phyloP scores from a whole-genome alignment of 257 asterid species.

The Hygrophila difformis region DNA sequence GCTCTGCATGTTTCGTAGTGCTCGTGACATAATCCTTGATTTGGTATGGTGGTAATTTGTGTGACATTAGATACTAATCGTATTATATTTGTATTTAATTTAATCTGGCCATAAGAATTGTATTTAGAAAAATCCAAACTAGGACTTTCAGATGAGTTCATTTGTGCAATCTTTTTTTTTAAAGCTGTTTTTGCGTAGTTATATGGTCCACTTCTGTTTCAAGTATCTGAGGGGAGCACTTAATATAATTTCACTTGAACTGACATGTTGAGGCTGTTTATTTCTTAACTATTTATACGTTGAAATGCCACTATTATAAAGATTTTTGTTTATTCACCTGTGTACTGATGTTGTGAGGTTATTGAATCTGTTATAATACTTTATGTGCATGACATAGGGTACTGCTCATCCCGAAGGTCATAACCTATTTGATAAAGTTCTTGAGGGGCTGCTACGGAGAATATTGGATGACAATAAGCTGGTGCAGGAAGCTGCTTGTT shows the following conservation, averaged over 20 bases:
- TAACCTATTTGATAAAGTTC: slow-evolving; percentile 73
- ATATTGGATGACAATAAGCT: slow-evolving; percentile 93
- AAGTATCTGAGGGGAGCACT: too few species aligned
- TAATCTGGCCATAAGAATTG: too few species aligned
- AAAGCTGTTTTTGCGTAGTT: too few species aligned
- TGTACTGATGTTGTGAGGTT: not conserved
- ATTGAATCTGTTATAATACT: slow-evolving; percentile 4
- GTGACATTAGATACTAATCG: not conserved
- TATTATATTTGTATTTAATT: too few species aligned
- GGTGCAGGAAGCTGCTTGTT: slow-evolving; percentile 99
- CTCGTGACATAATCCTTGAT: not conserved
- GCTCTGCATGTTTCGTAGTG: not conserved
- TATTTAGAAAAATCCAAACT: too few species aligned
- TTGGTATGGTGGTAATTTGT: not conserved
- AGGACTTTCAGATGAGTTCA: too few species aligned
- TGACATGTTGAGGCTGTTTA: not conserved
- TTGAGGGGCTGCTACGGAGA: slow-evolving; percentile 75
- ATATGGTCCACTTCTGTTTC: too few species aligned
- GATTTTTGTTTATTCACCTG: not conserved
- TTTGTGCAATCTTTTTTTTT: too few species aligned
- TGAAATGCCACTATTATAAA: not conserved
- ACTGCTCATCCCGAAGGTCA: slow-evolving; percentile 55
- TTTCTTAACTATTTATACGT: not conserved
- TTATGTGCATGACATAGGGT: slow-evolving; percentile 40
- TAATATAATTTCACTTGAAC: too few species aligned